phyloP scores from a whole-genome alignment of 2,329 filamentous ascomycete species.

The Periconia digitata region DNA sequence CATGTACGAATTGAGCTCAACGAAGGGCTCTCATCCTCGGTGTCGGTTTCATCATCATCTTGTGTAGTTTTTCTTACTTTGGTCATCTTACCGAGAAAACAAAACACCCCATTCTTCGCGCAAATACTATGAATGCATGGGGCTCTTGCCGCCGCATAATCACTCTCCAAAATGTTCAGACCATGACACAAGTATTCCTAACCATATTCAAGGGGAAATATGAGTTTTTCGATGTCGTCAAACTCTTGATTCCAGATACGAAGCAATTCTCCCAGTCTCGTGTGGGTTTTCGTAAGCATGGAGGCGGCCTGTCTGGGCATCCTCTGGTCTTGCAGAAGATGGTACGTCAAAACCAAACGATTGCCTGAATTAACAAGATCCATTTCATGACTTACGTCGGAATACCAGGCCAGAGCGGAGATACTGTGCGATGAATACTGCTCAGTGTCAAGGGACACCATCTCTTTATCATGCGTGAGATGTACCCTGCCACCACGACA shows the following conservation, averaged over 20 bases:
- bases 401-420: constrained; percentile 47
- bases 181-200: constrained; percentile 26
- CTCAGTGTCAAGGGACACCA: constrained; percentile 8
- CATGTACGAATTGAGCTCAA: constrained; percentile 14
- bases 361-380: constrained; percentile 51
- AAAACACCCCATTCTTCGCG: constrained; percentile 15
- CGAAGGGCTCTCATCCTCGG: constrained; percentile 2
- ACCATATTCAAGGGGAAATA: constrained; percentile 29
- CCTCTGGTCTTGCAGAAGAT: constrained; percentile 44
- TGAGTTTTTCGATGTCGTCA: constrained; percentile 4
- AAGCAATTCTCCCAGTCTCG: constrained; percentile 4
- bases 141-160: constrained; percentile 19
- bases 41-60: no score
- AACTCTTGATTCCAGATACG: constrained; percentile 8
- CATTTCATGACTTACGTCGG: constrained; percentile 55
- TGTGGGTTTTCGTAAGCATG: constrained; percentile 9
- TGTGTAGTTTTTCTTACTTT: constrained; percentile 10
- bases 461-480: constrained; percentile 42
- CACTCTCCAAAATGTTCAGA: constrained; percentile 21
- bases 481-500: constrained; percentile 53
- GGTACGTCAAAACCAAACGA: constrained; percentile 57
- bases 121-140: constrained; percentile 18
- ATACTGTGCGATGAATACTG: constrained; percentile 23
- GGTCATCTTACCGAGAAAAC: constrained; percentile 18
- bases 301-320: constrained; percentile 11